A percentile compares a stretch with the other conserved stretches of the same genome.
Evolutionary conservation across 2,329 filamentous ascomycete genomes (phyloP).

Genomic region (Neofusicoccum kwambonambiense): DNA sequence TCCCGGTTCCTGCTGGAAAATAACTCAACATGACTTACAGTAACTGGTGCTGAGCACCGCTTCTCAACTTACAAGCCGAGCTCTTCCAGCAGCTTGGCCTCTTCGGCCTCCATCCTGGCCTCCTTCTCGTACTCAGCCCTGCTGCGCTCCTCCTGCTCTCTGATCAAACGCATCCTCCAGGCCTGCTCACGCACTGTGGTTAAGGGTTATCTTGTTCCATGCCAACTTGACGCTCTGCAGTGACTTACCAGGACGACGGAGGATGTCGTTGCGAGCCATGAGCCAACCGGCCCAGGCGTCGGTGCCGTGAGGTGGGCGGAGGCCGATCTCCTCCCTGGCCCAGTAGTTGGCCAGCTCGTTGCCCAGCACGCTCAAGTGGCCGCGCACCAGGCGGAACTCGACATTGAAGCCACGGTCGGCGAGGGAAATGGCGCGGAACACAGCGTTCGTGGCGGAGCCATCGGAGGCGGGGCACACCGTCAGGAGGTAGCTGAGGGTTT

Average conservation of each 20-base stretch:
- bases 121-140: no score
- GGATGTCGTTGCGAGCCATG: no score
- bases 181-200: no score
- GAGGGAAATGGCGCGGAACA: not conserved
- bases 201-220: not conserved
- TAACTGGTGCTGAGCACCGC: not conserved
- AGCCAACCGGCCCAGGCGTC: no score
- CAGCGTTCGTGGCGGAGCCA: not conserved
- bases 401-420: not conserved
- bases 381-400: not conserved
- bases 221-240: not conserved
- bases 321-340: not conserved
- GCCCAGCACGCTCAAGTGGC: not conserved
- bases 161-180: no score
- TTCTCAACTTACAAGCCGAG: not conserved
- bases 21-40: not conserved
- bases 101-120: not conserved
- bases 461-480: no score
- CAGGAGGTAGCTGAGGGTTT: not conserved
- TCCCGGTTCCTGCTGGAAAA: not conserved
- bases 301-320: rapidly evolving
- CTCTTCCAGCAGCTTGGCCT: not conserved
- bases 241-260: not conserved
- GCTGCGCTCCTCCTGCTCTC: no score
- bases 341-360: not conserved